phyloP scores from a whole-genome alignment of 192 early-diverging fungal species.

The Phycomyces blakesleeanus region DNA sequence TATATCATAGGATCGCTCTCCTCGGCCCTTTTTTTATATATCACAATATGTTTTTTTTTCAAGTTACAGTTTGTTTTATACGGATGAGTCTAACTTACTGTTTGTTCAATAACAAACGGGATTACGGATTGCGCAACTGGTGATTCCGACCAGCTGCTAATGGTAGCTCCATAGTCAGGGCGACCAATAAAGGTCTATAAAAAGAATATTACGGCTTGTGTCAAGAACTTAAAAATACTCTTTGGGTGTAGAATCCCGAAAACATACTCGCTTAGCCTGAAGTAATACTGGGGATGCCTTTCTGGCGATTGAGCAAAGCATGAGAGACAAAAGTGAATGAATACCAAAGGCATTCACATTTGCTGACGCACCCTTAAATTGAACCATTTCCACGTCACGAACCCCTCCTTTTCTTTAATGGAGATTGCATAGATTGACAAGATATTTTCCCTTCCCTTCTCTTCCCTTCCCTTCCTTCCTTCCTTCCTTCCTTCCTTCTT shows the following conservation, averaged over 20 bases:
- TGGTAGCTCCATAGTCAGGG: not conserved
- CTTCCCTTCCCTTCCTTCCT: no score
- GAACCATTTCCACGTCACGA: no score
- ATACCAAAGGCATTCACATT: not conserved
- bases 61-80: not conserved
- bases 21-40: conserved; percentile 62
- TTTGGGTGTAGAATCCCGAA: not conserved
- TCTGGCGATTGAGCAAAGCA: not conserved
- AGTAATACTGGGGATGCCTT: not conserved
- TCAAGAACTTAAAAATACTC: no score
- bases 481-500: no score
- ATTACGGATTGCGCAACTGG: conserved; percentile 42
- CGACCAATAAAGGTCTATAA: not conserved
- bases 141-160: conserved; percentile 24
- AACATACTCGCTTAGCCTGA: not conserved
- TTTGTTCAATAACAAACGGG: conserved; percentile 64
- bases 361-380: not conserved
- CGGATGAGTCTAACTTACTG: conserved; percentile 36
- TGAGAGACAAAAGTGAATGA: not conserved
- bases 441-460: no score
- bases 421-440: no score
- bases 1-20: conserved; percentile 96
- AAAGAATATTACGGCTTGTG: not conserved
- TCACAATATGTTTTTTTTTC: no score
- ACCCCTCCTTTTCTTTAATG: no score